A percentile compares a stretch with the other conserved stretches of the same genome.
Evolutionary conservation across 2,329 filamentous ascomycete genomes (phyloP).

Genomic region (Biscogniauxia mediterranea): DNA sequence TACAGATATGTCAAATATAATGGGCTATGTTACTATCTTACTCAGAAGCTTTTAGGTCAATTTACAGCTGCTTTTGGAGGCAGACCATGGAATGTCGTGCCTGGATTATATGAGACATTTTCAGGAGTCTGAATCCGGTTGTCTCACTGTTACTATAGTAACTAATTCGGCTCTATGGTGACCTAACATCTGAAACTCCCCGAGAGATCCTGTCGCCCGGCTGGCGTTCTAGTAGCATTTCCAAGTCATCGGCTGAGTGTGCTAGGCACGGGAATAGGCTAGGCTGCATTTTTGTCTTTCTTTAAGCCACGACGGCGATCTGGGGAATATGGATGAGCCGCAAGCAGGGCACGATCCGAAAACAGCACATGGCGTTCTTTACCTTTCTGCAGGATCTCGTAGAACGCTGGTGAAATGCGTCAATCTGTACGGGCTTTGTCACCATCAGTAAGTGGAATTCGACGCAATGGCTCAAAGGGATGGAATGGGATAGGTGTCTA

Average conservation of each 20-base stretch:
- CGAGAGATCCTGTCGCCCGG: not conserved
- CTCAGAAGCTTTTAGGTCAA: not conserved
- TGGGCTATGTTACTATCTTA: not conserved
- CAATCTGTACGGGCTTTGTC: constrained; percentile 22
- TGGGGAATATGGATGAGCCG: not conserved
- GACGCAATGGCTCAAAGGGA: constrained; percentile 13
- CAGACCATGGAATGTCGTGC: not conserved
- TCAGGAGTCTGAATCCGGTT: not conserved
- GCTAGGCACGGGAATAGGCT: not conserved
- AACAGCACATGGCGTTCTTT: not conserved
- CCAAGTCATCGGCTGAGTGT: not conserved
- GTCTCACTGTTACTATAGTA: not conserved
- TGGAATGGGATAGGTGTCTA: constrained; percentile 18
- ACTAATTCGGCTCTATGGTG: not conserved
- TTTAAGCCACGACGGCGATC: not conserved
- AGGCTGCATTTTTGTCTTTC: not conserved
- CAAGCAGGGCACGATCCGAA: not conserved
- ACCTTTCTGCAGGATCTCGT: constrained; percentile 5
- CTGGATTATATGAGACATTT: not conserved
- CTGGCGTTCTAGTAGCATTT: not conserved
- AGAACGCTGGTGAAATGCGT: constrained; percentile 13
- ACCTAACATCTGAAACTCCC: not conserved
- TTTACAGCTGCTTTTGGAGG: not conserved
- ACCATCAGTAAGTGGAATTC: constrained; percentile 3
- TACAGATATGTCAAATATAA: not conserved